Conservation (phyloP, 306 rosid genomes). For the Ziziphus jujuba region DNA sequence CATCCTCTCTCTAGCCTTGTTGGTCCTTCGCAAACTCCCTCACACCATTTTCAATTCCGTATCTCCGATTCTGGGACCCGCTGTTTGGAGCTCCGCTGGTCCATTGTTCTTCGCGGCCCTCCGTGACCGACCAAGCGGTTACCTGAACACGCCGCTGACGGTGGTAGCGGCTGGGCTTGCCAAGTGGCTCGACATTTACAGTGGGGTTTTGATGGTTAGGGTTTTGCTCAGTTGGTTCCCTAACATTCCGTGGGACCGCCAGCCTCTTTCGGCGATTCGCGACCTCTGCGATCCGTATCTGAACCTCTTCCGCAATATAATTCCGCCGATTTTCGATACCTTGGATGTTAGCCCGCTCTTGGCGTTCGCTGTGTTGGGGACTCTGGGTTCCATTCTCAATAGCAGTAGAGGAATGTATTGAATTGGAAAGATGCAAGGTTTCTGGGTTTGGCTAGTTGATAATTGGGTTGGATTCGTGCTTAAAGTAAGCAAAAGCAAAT, state of each 20-base stretch:
- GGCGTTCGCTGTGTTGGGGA: conserved; percentile 86
- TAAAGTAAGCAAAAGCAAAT: neutral
- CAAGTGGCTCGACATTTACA: conserved; percentile 93
- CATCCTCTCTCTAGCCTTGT: conserved; percentile 28
- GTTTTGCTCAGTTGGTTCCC: conserved; percentile 99
- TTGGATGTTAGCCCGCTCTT: conserved; percentile 90
- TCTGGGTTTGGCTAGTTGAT: neutral
- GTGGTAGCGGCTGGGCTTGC: conserved; percentile 91
- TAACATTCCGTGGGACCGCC: conserved; percentile 90
- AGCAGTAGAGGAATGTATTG: conserved; percentile 26
- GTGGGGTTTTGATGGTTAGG: conserved; percentile 94
- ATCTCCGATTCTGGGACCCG: conserved; percentile 5
- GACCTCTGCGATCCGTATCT: conserved; percentile 95
- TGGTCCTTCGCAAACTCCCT: conserved; percentile 12
- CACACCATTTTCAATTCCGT: neutral
- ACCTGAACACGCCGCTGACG: conserved; percentile 82
- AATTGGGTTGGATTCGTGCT: neutral
- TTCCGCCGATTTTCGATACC: conserved; percentile 83
- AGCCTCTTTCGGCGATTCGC: conserved; percentile 82
- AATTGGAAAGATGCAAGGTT: neutral
- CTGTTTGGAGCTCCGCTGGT: conserved; percentile 20
- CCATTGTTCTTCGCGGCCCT: conserved; percentile 65
- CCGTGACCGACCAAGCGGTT: conserved; percentile 37
- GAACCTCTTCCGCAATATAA: conserved; percentile 76
- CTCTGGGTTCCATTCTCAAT: conserved; percentile 65